phyloP scores from a whole-genome alignment of 768 basidiomycete genomes.

The Pilatotrama ljubarskyi region DNA sequence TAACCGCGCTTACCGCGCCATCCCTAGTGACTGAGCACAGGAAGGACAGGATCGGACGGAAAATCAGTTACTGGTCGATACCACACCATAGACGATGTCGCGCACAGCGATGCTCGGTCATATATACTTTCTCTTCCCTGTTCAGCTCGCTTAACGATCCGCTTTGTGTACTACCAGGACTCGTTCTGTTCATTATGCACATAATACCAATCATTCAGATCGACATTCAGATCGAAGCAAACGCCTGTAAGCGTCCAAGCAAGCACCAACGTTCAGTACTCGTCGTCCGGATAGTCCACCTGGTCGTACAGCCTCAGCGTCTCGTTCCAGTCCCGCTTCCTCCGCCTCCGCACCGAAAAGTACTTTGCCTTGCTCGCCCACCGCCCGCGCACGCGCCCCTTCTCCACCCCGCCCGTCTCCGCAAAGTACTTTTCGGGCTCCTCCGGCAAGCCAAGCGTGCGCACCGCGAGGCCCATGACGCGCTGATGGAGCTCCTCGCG shows the following conservation, averaged over 20 bases:
- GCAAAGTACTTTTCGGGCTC: slow-evolving; percentile 71
- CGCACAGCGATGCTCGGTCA: no score
- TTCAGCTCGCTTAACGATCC: no score
- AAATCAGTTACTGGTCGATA: not conserved
- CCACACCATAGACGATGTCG: not conserved
- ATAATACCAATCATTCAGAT: not conserved
- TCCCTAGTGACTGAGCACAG: slow-evolving; percentile 23
- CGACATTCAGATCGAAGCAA: not conserved
- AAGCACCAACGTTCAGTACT: slow-evolving; percentile 24
- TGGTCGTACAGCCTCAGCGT: slow-evolving; percentile 78
- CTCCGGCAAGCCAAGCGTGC: slow-evolving; percentile 58
- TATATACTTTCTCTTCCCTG: no score
- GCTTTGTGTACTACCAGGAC: no score
- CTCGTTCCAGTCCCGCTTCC: slow-evolving; percentile 92
- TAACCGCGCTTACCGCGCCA: slow-evolving; percentile 59
- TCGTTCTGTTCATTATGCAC: no score
- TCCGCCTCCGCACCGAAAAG: slow-evolving; percentile 74
- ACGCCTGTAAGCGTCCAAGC: not conserved
- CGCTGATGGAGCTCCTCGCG: slow-evolving; percentile 62
- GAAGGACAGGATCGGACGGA: not conserved
- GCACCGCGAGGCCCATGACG: slow-evolving; percentile 63
- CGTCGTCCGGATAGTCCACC: slow-evolving; percentile 75
- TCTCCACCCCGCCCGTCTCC: slow-evolving; percentile 59
- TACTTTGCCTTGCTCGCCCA: slow-evolving; percentile 78
- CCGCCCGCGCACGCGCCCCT: slow-evolving; percentile 62